phyloP scores from a whole-genome alignment of 768 basidiomycete genomes.

The Pilatotrama ljubarskyi region DNA sequence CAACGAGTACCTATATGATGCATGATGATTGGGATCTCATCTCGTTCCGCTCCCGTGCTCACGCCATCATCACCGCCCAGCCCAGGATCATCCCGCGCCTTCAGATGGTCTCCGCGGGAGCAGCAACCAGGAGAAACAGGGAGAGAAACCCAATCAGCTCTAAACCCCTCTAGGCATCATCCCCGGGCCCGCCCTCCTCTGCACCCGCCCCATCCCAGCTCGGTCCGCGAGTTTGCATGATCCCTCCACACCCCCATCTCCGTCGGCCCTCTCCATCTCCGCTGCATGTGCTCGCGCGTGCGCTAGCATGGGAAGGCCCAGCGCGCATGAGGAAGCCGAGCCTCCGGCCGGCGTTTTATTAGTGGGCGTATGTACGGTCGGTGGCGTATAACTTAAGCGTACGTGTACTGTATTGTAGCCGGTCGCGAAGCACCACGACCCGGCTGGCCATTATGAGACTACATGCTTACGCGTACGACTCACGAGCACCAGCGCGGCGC shows the following conservation, averaged over 20 bases:
- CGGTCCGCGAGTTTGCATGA: too few species aligned
- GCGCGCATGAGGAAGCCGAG: neutral
- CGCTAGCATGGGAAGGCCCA: slow-evolving; percentile 4
- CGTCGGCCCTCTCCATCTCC: neutral
- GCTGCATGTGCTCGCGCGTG: neutral
- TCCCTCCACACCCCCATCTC: too few species aligned
- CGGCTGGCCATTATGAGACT: too few species aligned
- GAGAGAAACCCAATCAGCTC: neutral
- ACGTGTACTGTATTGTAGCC: too few species aligned
- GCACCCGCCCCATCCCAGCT: too few species aligned
- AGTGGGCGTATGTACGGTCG: neutral
- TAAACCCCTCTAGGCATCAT: neutral
- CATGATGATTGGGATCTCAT: too few species aligned
- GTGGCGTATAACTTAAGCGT: too few species aligned
- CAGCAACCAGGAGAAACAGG: neutral
- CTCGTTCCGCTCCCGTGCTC: neutral
- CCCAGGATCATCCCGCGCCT: neutral
- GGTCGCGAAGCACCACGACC: too few species aligned
- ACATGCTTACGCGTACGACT: too few species aligned
- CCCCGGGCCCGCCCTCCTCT: too few species aligned
- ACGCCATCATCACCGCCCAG: neutral
- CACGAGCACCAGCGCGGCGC: too few species aligned
- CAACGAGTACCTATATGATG: too few species aligned
- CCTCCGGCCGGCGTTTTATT: neutral
- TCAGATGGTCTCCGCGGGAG: neutral